Percentiles rank a stretch among this genome's conserved stretches.
phyloP scores from a whole-genome alignment of 2,329 filamentous ascomycete species.

The Nigrospora osmanthi region DNA sequence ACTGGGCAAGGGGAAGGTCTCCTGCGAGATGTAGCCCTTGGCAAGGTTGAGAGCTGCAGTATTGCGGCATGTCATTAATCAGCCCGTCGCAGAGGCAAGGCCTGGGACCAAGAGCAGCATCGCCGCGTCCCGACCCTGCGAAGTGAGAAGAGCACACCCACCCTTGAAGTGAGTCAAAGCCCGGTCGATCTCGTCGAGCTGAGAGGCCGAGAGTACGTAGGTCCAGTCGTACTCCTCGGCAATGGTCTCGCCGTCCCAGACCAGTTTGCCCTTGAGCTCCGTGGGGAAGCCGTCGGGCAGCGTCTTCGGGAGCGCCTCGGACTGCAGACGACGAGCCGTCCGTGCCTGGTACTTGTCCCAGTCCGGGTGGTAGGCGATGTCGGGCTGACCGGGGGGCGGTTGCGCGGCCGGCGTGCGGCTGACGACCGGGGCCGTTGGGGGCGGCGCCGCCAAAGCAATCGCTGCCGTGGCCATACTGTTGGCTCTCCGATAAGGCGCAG shows the following conservation, averaged over 20 bases:
- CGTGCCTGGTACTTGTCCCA: constrained; percentile 44
- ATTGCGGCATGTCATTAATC: background rate
- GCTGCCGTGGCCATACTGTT: too few species aligned
- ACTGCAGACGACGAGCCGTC: constrained; percentile 32
- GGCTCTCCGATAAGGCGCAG: too few species aligned
- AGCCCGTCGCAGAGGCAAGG: background rate
- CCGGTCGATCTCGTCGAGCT: constrained; percentile 40
- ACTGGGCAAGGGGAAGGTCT: constrained; percentile 47
- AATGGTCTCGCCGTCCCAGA: constrained; percentile 48
- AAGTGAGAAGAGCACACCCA: constrained; percentile 9
- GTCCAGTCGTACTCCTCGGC: constrained; percentile 43
- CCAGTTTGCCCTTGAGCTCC: constrained; percentile 39
- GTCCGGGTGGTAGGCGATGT: constrained; percentile 50
- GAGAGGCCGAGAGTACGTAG: constrained; percentile 35
- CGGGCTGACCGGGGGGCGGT: constrained; percentile 40
- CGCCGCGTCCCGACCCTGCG: too few species aligned
- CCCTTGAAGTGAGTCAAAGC: constrained; percentile 34
- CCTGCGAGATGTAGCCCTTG: constrained; percentile 33
- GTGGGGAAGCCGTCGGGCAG: constrained; percentile 43
- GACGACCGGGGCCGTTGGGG: too few species aligned
- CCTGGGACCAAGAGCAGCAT: background rate
- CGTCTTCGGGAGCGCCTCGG: constrained; percentile 26
- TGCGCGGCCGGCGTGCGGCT: constrained; percentile 9
- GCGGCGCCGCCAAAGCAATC: too few species aligned
- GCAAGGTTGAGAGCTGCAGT: constrained; percentile 24